Evolutionary conservation across 352 stramenopile species (phyloP), one percentile per base, ranked within the genome.

Genomic region (Elongisporangium undulatum): DNA sequence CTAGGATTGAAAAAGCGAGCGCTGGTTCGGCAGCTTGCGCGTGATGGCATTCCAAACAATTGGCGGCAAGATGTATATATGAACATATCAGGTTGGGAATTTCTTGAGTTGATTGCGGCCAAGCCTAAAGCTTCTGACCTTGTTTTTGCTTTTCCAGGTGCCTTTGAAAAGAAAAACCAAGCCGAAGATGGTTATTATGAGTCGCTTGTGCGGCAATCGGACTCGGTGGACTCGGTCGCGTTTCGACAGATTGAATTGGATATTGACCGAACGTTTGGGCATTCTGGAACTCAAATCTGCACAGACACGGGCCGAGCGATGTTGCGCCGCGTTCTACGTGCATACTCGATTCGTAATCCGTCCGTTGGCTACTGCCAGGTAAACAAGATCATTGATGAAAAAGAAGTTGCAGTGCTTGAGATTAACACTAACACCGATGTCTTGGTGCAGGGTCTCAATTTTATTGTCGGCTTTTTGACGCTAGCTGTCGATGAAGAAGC

Each of bases 171-270:
- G 64, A 72, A 85, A 51, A 92, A 87, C 61, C 65, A 89, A 59
- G 50, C 62, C n/a, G 74, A 76, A 15, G 81, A 67, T 26, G 72
- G 72, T 0, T 89, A 89, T 56, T 93, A 92, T 53, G 21, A 52
- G 2, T 54, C 61, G 54, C 69, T 93, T 3, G 68, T 88, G 2
- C 65, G 72, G 34, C 63, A 84, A 64, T 66, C 72, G 0, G 66
- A 78, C 21, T 57, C 59, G 17, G 53, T 63, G 38, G 84, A 93
- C n/a, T 81, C 78, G 7, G 55, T 73, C 7, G 63, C 80, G 13
- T 94, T 94, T 51, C 75, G 81, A 2, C 87, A 95, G 58, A 95
- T 95, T 61, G 85, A 95, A 23, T 68, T 95, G 19, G 87, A 95
- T 58, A 92, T 93, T 64, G 81, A 92, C 61, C 81, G 87, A 15